Base-by-base conservation (phyloP, 306 rosid species). In the Sophora flavescens region DNA sequence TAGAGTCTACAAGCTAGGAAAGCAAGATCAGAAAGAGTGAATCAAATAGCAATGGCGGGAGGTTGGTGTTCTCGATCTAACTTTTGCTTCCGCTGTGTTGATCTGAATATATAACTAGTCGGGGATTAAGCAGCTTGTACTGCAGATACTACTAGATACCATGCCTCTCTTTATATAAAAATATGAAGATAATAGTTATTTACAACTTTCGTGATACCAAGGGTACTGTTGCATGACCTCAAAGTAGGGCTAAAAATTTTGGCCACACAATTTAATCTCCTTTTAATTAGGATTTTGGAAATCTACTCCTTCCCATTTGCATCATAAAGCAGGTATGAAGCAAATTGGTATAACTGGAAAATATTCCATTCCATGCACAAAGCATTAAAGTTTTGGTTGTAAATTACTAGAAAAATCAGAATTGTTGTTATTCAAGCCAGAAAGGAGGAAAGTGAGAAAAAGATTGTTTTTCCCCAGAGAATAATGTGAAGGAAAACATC, bases 281-380 rank as follows among this genome's bases (percentile, higher is more conserved):
- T 59, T 15, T 16, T 59, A n/a, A n/a, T n/a, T n/a, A 33, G 30
- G 15, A 50, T 14, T 58, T 60, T 69, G 63, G 32, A 78, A 47
- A 61, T 48, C n/a, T 15, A 38, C 38, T 64, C 63, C 64, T 45
- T 18, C 8, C 42, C 28, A 57, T 57, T 11, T 10, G 35, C n/a
- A 50, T 36, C 28, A 59, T 42, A 18, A 22, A 0, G 42, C 28
- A 8, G 65, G 33, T 28, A 44, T 11, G 18, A 52, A 16, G 6
- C 59, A 50, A 63, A 3, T 8, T 8, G 8, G 68, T 6, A 63
- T 63, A 14, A 58, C 58, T 39, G 39, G 71, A 28, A 14, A 38
- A 70, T 16, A 70, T 15, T 68, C 51, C 35, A 70, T 15, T 68
- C 51, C 64, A 17, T 18, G 22, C 22, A 22, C 22, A 22, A 22